Evolutionary conservation across 148 eudicot genomes (phyloP).

Genomic region (Rhododendron williamsianum): DNA sequence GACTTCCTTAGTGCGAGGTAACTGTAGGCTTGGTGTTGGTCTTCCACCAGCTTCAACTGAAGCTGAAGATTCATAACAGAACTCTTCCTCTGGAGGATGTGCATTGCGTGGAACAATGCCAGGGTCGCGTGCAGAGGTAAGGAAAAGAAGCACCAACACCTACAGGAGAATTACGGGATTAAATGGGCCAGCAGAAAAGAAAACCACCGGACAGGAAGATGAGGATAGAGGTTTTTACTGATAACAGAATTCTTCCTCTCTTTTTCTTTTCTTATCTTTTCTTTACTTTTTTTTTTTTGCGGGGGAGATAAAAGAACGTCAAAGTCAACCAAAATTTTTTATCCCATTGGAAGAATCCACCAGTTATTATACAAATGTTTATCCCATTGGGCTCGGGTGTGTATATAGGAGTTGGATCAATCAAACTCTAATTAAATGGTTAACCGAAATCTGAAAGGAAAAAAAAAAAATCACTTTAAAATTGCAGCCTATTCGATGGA

Average conservation of each 20-base stretch:
- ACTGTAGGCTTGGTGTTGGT: slow-evolving; percentile 39
- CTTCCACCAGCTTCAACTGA: slow-evolving; percentile 40
- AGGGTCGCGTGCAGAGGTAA: slow-evolving; percentile 59
- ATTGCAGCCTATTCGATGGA: not conserved
- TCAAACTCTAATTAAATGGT: not conserved
- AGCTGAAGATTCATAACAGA: slow-evolving; percentile 32
- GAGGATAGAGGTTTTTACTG: not conserved
- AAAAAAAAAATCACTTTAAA: not conserved
- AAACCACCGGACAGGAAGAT: not conserved
- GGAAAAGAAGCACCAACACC: slow-evolving; percentile 53
- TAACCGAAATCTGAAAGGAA: not conserved
- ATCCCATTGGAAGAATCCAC: not conserved
- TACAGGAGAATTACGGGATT: slow-evolving; percentile 14
- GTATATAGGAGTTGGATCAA: not conserved
- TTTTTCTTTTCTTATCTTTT: too few relatives aligned
- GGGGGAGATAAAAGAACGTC: not conserved
- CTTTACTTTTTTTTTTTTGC: too few relatives aligned
- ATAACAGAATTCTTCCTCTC: too few relatives aligned
- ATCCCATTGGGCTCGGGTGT: not conserved
- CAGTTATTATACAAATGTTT: not conserved
- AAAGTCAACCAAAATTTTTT: not conserved
- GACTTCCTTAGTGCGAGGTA: slow-evolving; percentile 49
- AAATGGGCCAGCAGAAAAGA: slow-evolving; percentile 14
- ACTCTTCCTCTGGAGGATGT: slow-evolving; percentile 60
- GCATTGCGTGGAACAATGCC: slow-evolving; percentile 61